A percentile compares a stretch with the other conserved stretches of the same genome.
Evolutionary conservation across 257 asterid species (phyloP).

Genomic region (Forsythia viridissima): DNA sequence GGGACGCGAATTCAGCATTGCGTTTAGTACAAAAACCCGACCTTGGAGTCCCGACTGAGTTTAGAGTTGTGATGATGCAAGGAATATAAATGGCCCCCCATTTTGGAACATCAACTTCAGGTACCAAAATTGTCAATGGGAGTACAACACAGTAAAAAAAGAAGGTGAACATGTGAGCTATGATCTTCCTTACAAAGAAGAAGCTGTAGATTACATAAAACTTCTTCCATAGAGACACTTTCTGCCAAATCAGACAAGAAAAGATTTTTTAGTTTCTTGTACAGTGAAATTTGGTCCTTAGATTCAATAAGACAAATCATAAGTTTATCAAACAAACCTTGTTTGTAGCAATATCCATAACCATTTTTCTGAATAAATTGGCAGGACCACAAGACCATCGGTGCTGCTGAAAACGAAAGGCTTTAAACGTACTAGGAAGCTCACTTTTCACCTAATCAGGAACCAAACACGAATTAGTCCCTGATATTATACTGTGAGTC

Average conservation of each 20-base stretch:
- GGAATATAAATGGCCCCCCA: constrained; percentile 96
- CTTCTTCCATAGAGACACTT: constrained; percentile 79
- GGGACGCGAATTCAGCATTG: background rate
- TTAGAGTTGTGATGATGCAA: constrained; percentile 79
- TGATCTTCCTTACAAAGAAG: constrained; percentile 92
- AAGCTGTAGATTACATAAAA: constrained; percentile 94
- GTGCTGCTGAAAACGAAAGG: constrained; percentile 94
- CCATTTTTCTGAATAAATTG: constrained; percentile 88
- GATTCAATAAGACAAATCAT: too few species aligned
- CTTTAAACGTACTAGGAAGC: constrained; percentile 93
- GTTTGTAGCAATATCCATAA: constrained; percentile 73
- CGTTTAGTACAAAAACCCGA: constrained; percentile 7
- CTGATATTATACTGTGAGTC: background rate
- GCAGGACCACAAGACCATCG: constrained; percentile 99
- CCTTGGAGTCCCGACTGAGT: constrained; percentile 97
- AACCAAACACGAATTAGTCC: background rate
- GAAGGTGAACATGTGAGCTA: constrained; percentile 92
- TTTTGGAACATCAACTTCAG: constrained; percentile 52
- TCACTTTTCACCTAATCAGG: constrained; percentile 71
- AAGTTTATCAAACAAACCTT: constrained; percentile 47
- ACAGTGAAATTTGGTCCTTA: too few species aligned
- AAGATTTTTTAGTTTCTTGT: background rate
- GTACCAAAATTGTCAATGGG: constrained; percentile 49
- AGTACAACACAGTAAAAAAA: constrained; percentile 53
- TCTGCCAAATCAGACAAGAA: constrained; percentile 45